A percentile compares a stretch with the other conserved stretches of the same genome.
Conservation (phyloP, 768 basidiomycete genomes). For the Boletus fagicola region DNA sequence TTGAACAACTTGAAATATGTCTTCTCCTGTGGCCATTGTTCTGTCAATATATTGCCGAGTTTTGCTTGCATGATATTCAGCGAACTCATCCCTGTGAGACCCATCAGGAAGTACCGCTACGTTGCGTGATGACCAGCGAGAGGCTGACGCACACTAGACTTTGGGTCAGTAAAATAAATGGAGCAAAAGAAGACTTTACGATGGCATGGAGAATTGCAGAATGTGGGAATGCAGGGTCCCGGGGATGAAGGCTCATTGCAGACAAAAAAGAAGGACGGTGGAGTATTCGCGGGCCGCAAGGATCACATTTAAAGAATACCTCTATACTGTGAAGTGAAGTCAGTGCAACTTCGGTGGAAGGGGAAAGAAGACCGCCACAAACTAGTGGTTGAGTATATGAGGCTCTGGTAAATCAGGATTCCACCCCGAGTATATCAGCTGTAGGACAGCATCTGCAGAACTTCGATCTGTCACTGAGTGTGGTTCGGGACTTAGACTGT, state of each 20-base stretch:
- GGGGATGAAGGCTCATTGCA: conserved; percentile 76
- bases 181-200: conserved; percentile 39
- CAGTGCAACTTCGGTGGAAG: conserved; percentile 10
- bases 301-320: conserved; percentile 85
- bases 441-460: conserved; percentile 54
- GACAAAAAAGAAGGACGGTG: conserved; percentile 79
- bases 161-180: conserved; percentile 11
- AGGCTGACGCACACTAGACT: conserved; percentile 73
- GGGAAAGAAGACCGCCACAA: conserved; percentile 29
- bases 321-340: conserved; percentile 57
- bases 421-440: conserved; percentile 76
- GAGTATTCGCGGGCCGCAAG: conserved; percentile 80
- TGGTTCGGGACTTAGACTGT: conserved; percentile 53
- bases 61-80: conserved; percentile 83
- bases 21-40: conserved; percentile 86
- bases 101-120: conserved; percentile 69
- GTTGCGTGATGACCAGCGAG: conserved; percentile 76
- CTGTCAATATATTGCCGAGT: conserved; percentile 85
- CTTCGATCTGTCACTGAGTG: conserved; percentile 37
- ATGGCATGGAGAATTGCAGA: conserved; percentile 90
- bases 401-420: conserved; percentile 83
- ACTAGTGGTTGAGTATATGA: conserved; percentile 72
- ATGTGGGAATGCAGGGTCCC: conserved; percentile 83
- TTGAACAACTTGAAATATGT: conserved; percentile 85
- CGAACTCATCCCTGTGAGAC: conserved; percentile 77